Evolutionary conservation across 169 alveolate genomes (phyloP), one percentile per base, ranked within the genome.

Genomic region (Plasmodium vinckei): DNA sequence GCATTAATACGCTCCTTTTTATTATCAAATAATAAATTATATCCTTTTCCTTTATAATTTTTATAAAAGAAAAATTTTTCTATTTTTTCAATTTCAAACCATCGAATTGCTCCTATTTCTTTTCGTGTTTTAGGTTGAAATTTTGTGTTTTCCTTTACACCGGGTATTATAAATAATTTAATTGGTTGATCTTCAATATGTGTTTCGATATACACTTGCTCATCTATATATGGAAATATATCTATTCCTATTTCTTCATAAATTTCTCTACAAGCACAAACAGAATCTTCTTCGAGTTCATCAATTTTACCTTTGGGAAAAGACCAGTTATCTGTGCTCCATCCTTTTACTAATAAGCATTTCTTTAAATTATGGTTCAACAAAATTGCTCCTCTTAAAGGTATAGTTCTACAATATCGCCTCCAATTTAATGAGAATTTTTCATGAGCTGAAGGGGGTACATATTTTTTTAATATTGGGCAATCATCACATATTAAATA

Each of bases 251-350:
- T 94, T 91, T 97, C 99, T 94, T 97, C 99, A 73, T 89, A 64
- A 39, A 97, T 95, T 90, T 97, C 99, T 51, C 99, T 94, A 25
- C 94, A 93, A 9, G 99, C 99, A 54, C 99, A 97, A n/a, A 88
- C 94, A 33, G 94, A 93, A 77, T 96, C 99, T 27, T 86, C 93
- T 93, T 97, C 99, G 65, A 77, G 92, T 86, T 97, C 99, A 87
- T 97, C 98, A 53, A 94, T 94, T 82, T 97, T 97, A 27, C 99
- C 99, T 59, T 98, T 96, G 6, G 99, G 99, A 87, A 97, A 97
- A 79, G 96, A 89, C 97, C 97, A 97, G 63, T 89, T 82, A 57
- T 89, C 89, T 49, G 98, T 96, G 39, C 93, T 92, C 97, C 95
- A 97, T 39, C 97, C 94, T 89, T 95, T 96, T 25, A 95, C 97